These are phyloP conservation scores for Scedosporium boydii DNA, from an alignment of 2,329 filamentous ascomycete species.

Conservation along the genomic window DNA sequence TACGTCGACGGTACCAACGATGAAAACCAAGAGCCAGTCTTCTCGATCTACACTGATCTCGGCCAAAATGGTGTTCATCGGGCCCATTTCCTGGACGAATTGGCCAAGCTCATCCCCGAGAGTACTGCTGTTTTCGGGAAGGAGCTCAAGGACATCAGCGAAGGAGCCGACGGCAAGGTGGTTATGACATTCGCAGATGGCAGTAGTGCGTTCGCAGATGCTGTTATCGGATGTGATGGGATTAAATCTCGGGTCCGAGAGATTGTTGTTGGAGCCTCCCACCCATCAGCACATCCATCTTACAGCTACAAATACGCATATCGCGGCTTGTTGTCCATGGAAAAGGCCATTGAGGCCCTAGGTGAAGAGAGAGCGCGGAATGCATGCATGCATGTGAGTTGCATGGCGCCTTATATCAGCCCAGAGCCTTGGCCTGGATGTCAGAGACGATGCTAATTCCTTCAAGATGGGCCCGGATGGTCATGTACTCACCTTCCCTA, in stretches of 20 bases:
- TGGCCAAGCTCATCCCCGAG: conserved; percentile 26
- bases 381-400: conserved; percentile 17
- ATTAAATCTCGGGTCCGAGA: conserved; percentile 48
- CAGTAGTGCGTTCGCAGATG: conserved; percentile 25
- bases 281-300: conserved; percentile 24
- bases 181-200: conserved; percentile 29
- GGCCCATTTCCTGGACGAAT: conserved; percentile 28
- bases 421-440: no score
- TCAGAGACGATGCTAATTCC: background rate
- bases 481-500: conserved; percentile 50
- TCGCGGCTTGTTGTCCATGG: conserved; percentile 35
- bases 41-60: conserved; percentile 11
- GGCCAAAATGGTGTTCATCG: conserved; percentile 23
- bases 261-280: conserved; percentile 33
- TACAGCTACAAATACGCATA: conserved; percentile 53
- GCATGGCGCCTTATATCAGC: no score
- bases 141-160: conserved; percentile 21
- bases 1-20: conserved; percentile 9
- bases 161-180: conserved; percentile 14
- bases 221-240: conserved; percentile 52
- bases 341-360: conserved; percentile 38
- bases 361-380: conserved; percentile 25
- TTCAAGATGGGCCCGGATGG: conserved; percentile 33
- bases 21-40: background rate
- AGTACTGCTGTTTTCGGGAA: conserved; percentile 24